Conservation (phyloP, 2,329 filamentous ascomycete species). For the Metarhizium humberi region DNA sequence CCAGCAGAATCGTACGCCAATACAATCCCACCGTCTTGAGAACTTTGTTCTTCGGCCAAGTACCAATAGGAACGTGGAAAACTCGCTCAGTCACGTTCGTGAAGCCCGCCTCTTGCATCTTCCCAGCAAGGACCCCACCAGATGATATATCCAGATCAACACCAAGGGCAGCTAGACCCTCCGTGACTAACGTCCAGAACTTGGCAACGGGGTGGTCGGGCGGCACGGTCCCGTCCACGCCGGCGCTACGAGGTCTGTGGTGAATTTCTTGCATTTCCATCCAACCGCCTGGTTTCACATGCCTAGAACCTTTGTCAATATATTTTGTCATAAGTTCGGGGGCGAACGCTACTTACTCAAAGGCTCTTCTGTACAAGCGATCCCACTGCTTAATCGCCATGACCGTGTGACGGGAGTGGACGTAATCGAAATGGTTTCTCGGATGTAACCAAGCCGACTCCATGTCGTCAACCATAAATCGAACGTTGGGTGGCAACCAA, state of each 20-base stretch:
- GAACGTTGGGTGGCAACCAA: conserved; percentile 45
- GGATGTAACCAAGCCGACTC: conserved; percentile 48
- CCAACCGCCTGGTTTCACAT: conserved; percentile 45
- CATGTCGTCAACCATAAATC: conserved; percentile 48
- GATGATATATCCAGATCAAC: conserved; percentile 37
- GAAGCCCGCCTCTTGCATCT: conserved; percentile 42
- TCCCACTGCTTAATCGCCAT: conserved; percentile 49
- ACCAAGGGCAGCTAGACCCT: conserved; percentile 33
- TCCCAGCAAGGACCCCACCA: conserved; percentile 28
- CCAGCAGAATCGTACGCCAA: conserved; percentile 39
- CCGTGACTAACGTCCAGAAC: conserved; percentile 36
- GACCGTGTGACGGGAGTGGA: conserved; percentile 49
- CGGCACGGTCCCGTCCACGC: conserved; percentile 26
- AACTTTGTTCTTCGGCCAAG: conserved; percentile 42
- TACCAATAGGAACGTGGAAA: conserved; percentile 44
- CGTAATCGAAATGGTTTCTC: conserved; percentile 47
- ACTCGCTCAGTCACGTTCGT: conserved; percentile 39
- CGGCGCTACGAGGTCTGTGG: conserved; percentile 36
- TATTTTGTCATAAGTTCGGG: not conserved
- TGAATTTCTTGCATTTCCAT: conserved; percentile 46
- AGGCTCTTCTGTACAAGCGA: conserved; percentile 33
- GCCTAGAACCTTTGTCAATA: conserved; percentile 20
- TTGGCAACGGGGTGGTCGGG: conserved; percentile 31
- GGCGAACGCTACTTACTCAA: conserved; percentile 29
- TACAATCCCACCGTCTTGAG: conserved; percentile 43